These are phyloP conservation scores for Graphilbum fragrans DNA, from an alignment of 2,329 filamentous ascomycete species.

Conservation along the genomic window DNA sequence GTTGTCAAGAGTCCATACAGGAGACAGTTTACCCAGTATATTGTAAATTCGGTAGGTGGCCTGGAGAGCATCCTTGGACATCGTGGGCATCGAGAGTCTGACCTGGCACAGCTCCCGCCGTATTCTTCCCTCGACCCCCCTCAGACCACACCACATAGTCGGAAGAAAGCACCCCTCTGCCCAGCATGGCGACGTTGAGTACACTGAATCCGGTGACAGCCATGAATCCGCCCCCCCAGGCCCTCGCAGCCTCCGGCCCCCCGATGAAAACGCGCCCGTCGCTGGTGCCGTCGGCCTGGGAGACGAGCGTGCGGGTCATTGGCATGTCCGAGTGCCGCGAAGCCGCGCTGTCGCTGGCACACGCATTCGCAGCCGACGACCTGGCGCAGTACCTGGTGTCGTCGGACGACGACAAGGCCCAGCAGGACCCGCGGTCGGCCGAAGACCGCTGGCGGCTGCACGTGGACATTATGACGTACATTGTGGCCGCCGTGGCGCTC, in stretches of 20 bases:
- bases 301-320: constrained; percentile 48
- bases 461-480: constrained; percentile 64
- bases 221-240: no score
- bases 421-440: constrained; percentile 28
- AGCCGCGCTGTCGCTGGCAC: constrained; percentile 59
- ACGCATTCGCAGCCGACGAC: constrained; percentile 66
- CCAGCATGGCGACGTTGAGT: constrained; percentile 30
- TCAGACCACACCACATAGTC: no score
- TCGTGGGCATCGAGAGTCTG: no score
- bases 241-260: no score
- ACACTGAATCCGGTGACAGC: constrained; percentile 1
- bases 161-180: constrained; percentile 1
- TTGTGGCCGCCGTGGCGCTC: constrained; percentile 62
- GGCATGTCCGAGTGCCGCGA: constrained; percentile 56
- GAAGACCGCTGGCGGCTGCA: constrained; percentile 67
- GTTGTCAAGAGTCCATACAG: constrained; percentile 41
- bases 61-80: no score
- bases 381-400: constrained; percentile 60
- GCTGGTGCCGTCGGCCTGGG: constrained; percentile 39
- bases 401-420: constrained; percentile 45
- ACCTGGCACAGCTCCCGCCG: no score
- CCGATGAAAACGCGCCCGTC: no score
- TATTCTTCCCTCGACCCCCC: no score
- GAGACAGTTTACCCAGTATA: constrained; percentile 45
- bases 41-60: constrained; percentile 7